Evolutionary conservation across 2,329 filamentous ascomycete genomes (phyloP).

Genomic region (Geosmithia putterillii): DNA sequence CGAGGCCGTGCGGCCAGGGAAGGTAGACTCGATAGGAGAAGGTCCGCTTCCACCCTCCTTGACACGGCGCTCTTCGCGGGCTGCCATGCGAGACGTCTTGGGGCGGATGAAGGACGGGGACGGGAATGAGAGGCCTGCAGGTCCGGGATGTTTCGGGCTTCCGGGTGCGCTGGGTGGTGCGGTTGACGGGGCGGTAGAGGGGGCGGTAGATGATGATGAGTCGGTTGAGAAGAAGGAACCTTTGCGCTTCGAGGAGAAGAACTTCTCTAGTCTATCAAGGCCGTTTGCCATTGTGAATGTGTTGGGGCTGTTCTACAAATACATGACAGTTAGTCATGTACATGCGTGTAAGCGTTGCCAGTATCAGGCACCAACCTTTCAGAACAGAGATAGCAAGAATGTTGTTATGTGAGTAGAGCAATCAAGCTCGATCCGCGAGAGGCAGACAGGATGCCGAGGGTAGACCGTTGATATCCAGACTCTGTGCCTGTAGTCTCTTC

Average conservation of each 20-base stretch:
- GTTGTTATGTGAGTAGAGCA: background rate
- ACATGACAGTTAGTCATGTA: background rate
- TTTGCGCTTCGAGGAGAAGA: slow-evolving; percentile 35
- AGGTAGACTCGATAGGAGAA: background rate
- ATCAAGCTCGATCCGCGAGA: background rate
- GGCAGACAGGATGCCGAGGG: background rate
- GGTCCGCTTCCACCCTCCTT: slow-evolving; percentile 10
- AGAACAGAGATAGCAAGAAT: background rate
- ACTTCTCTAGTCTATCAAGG: slow-evolving; percentile 36
- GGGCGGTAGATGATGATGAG: slow-evolving; percentile 2
- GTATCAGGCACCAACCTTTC: background rate
- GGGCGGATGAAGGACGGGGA: slow-evolving; percentile 44
- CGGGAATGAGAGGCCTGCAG: slow-evolving; percentile 28
- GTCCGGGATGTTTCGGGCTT: slow-evolving; percentile 8
- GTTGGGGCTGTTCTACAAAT: background rate
- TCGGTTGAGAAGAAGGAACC: slow-evolving; percentile 11
- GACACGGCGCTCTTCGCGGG: slow-evolving; percentile 33
- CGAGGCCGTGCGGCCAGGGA: background rate
- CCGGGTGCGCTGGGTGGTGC: slow-evolving; percentile 8
- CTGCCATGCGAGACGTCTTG: slow-evolving; percentile 40
- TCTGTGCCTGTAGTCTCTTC: too few species aligned
- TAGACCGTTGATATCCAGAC: background rate
- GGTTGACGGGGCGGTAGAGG: background rate
- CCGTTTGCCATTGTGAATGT: slow-evolving; percentile 31
- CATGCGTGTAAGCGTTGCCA: background rate